These are phyloP conservation scores for Cucumis cinereus DNA, from an alignment of 306 rosid genomes.

Conservation along the genomic window DNA sequence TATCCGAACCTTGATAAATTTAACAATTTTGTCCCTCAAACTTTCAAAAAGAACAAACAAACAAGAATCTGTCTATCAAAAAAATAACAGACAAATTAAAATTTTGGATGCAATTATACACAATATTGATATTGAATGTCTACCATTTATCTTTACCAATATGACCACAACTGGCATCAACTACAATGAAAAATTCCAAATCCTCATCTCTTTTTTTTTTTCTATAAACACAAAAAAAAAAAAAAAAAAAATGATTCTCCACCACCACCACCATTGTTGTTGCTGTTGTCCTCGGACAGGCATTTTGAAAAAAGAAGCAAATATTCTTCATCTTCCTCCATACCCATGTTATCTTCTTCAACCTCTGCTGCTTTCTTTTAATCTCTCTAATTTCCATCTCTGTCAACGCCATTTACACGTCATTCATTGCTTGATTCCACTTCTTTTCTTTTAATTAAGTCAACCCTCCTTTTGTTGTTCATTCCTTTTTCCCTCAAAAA, in stretches of 20 bases:
- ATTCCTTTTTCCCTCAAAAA: not conserved
- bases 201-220: not conserved
- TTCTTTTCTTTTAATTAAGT: not conserved
- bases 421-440: not conserved
- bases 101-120: conserved; percentile 1
- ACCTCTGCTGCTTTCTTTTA: not conserved
- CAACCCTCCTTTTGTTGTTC: not conserved
- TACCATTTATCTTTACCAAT: not conserved
- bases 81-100: not conserved
- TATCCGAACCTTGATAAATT: too few species aligned
- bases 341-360: not conserved
- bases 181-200: not conserved
- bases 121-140: not conserved
- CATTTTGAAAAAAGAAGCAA: not conserved
- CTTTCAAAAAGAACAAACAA: too few species aligned
- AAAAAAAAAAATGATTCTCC: conserved; percentile 4
- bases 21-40: too few species aligned
- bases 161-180: conserved; percentile 5
- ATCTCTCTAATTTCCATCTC: not conserved
- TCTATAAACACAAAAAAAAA: not conserved
- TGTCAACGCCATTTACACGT: conserved; percentile 5
- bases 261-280: not conserved
- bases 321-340: not conserved
- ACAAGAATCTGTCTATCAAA: not conserved
- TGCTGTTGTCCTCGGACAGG: conserved; percentile 3